phyloP scores from a whole-genome alignment of 1,284 basidiomycete species.

The Coniophora puteana region DNA sequence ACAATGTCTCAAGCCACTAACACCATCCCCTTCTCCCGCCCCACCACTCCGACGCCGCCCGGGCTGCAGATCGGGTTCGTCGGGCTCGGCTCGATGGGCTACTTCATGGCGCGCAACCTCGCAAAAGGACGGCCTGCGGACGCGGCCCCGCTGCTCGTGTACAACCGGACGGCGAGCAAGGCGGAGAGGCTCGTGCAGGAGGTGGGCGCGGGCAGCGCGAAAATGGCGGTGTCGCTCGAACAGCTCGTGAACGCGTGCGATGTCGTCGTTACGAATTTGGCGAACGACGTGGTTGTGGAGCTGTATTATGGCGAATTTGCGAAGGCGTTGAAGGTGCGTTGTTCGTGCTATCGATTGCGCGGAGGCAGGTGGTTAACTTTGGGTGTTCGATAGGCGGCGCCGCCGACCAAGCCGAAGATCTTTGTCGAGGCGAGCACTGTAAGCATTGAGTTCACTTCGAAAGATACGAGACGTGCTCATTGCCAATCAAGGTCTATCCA shows the following conservation, averaged over 20 bases:
- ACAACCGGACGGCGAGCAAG: constrained; percentile 58
- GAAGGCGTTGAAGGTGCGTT: constrained; percentile 38
- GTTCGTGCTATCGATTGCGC: not conserved
- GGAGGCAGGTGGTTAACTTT: not conserved
- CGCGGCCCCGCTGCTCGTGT: constrained; percentile 49
- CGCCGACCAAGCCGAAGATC: constrained; percentile 49
- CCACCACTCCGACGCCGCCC: constrained; percentile 9
- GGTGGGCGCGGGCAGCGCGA: constrained; percentile 39
- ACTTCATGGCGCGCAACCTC: constrained; percentile 65
- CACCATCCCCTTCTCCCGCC: not conserved
- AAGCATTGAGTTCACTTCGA: constrained; percentile 18
- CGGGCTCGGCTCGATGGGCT: constrained; percentile 63
- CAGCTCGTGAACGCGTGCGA: constrained; percentile 64
- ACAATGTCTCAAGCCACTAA: no score
- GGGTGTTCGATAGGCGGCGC: constrained; percentile 23
- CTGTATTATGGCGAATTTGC: constrained; percentile 57
- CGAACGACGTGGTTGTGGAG: constrained; percentile 68
- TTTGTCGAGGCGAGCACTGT: constrained; percentile 78
- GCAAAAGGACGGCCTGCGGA: constrained; percentile 42
- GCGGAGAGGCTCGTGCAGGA: constrained; percentile 47
- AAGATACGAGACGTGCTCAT: constrained; percentile 1
- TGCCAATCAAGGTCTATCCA: constrained; percentile 52
- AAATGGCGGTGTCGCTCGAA: constrained; percentile 46
- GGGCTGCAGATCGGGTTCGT: constrained; percentile 55
- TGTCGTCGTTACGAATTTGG: constrained; percentile 71